These are phyloP conservation scores for Cordyceps fumosorosea DNA, from an alignment of 2,329 filamentous ascomycete species.

Conservation along the genomic window DNA sequence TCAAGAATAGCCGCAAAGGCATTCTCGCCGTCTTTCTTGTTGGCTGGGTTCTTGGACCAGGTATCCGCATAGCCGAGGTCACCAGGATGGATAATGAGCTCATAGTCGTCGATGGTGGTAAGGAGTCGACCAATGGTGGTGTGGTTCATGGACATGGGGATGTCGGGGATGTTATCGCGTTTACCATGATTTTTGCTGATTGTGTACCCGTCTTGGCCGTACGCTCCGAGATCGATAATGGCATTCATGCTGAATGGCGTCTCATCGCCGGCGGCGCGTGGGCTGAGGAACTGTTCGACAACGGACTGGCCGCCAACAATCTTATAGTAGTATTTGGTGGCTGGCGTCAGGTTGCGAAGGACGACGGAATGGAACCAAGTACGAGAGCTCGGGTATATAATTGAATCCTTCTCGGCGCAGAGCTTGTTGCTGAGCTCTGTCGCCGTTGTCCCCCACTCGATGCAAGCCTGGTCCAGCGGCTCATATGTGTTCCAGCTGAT, in stretches of 20 bases:
- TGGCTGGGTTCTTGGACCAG: conserved; percentile 41
- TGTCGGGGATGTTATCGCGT: conserved; percentile 39
- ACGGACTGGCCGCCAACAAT: conserved; percentile 49
- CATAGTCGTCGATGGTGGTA: conserved; percentile 45
- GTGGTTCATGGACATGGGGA: conserved; percentile 49
- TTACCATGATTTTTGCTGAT: conserved; percentile 35
- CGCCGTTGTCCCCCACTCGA: conserved; percentile 42
- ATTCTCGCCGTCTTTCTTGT: conserved; percentile 40
- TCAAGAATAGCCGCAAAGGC: conserved; percentile 51
- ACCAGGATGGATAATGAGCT: conserved; percentile 46
- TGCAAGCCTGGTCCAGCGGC: conserved; percentile 37
- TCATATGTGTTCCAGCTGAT: conserved; percentile 52
- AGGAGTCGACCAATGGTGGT: conserved; percentile 50
- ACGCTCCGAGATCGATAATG: conserved; percentile 45
- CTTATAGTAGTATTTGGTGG: conserved; percentile 55
- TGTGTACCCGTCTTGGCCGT: conserved; percentile 27
- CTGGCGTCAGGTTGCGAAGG: conserved; percentile 38
- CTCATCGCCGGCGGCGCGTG: conserved; percentile 39
- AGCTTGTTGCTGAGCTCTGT: conserved; percentile 28
- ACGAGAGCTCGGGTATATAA: conserved; percentile 46
- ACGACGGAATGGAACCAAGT: conserved; percentile 45
- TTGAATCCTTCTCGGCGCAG: conserved; percentile 37
- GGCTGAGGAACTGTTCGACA: conserved; percentile 40
- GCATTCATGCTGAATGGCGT: conserved; percentile 45
- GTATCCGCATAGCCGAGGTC: conserved; percentile 55